A percentile compares a stretch with the other conserved stretches of the same genome.
These are phyloP conservation scores for Wickerhamomyces canadensis DNA, from an alignment of 805 yeast species.

Conservation along the genomic window DNA sequence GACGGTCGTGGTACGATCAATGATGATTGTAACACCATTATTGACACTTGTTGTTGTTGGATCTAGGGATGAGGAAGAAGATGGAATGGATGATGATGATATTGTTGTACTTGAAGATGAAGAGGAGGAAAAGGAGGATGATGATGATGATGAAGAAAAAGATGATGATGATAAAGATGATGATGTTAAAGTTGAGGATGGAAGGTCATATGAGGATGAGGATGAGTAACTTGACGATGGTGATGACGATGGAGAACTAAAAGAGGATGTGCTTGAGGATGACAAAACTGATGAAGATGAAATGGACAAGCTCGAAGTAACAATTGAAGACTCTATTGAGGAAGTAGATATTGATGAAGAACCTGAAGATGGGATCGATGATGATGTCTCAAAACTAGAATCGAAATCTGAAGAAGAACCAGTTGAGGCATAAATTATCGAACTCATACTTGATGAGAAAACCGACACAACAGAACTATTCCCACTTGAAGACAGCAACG, in stretches of 20 bases:
- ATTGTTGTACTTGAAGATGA: not conserved
- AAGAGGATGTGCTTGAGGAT: conserved; percentile 2
- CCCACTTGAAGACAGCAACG: not conserved
- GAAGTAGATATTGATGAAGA: conserved; percentile 1
- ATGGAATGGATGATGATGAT: not conserved
- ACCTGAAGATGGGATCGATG: not conserved
- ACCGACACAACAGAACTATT: not conserved
- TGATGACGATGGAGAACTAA: not conserved
- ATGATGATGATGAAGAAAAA: not conserved
- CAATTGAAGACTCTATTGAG: conserved; percentile 3
- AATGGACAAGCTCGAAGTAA: conserved; percentile 1
- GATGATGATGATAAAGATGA: not conserved
- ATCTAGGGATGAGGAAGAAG: not conserved
- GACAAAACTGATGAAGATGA: no score
- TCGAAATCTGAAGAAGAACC: not conserved
- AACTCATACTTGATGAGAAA: conserved; percentile 3
- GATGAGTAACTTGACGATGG: not conserved
- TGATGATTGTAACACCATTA: conserved; percentile 14
- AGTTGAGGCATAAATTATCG: not conserved
- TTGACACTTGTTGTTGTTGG: conserved; percentile 5
- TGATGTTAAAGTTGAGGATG: conserved; percentile 3
- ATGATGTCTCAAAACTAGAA: not conserved
- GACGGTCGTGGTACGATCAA: conserved; percentile 16
- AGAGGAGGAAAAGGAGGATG: conserved; percentile 1
- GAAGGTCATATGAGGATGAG: no score